A percentile compares a stretch with the other conserved stretches of the same genome.
phyloP scores from a whole-genome alignment of 2,329 filamentous ascomycete genomes.

The Aspergillus transmontanensis region DNA sequence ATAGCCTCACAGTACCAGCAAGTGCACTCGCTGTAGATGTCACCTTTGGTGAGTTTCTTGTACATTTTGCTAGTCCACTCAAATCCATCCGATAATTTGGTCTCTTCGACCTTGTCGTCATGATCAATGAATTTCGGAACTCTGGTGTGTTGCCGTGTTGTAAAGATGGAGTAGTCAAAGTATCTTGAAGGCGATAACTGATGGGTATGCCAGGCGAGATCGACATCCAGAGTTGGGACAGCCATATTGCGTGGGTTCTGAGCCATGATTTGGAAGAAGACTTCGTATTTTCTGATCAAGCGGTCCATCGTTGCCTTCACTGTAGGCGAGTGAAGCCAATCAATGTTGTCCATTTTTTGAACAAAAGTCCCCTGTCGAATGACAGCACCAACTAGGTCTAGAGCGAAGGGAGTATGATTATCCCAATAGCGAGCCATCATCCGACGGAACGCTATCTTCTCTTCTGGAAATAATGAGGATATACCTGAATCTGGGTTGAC shows the following conservation, averaged over 20 bases:
- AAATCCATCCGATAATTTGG: slow-evolving; percentile 65
- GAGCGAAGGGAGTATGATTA: slow-evolving; percentile 40
- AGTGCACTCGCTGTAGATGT: slow-evolving; percentile 56
- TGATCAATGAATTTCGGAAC: slow-evolving; percentile 69
- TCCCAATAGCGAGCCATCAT: slow-evolving; percentile 51
- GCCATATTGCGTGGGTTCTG: slow-evolving; percentile 36
- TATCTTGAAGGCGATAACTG: slow-evolving; percentile 69
- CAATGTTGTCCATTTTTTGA: slow-evolving; percentile 70
- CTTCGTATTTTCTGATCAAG: slow-evolving; percentile 58
- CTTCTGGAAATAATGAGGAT: slow-evolving; percentile 18
- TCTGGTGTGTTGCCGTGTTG: slow-evolving; percentile 30
- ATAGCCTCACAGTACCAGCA: slow-evolving; percentile 69
- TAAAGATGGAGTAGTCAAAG: slow-evolving; percentile 56
- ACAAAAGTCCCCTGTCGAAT: slow-evolving; percentile 48
- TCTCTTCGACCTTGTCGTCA: slow-evolving; percentile 79
- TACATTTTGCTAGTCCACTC: slow-evolving; percentile 74
- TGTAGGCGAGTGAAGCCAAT: slow-evolving; percentile 76
- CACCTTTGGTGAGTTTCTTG: slow-evolving; percentile 61
- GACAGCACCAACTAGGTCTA: slow-evolving; percentile 47
- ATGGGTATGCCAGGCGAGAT: slow-evolving; percentile 66
- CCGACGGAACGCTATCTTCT: slow-evolving; percentile 37
- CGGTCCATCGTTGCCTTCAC: slow-evolving; percentile 65
- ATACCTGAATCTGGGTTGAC: slow-evolving; percentile 36
- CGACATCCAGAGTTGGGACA: slow-evolving; percentile 41
- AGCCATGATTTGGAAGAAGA: slow-evolving; percentile 49